A percentile compares a stretch with the other conserved stretches of the same genome.
Evolutionary conservation across 176 grass and related monocot genomes (phyloP).

Genomic region (Lolium rigidum): DNA sequence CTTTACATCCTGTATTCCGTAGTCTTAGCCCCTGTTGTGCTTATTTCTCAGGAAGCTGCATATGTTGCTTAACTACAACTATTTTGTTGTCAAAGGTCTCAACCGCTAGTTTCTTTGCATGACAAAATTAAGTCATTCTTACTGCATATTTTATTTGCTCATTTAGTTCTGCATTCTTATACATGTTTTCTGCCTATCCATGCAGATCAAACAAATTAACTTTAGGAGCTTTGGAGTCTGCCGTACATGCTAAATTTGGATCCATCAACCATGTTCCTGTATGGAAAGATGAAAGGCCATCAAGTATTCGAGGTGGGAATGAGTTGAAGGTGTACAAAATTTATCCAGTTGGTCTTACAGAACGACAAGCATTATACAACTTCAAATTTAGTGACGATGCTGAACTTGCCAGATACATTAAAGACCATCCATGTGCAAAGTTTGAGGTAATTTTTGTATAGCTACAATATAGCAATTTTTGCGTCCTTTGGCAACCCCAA

Average conservation of each 20-base stretch:
- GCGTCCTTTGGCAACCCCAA: neutral
- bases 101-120: conserved; percentile 17
- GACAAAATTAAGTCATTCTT: neutral
- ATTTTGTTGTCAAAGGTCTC: neutral
- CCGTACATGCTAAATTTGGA: conserved; percentile 67
- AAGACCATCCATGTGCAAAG: conserved; percentile 83
- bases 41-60: conserved; percentile 1
- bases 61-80: too few species aligned
- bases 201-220: conserved; percentile 72
- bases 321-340: conserved; percentile 83
- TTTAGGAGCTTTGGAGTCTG: conserved; percentile 56
- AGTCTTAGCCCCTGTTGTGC: conserved; percentile 5
- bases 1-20: neutral
- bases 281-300: conserved; percentile 92
- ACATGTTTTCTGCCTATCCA: conserved; percentile 21
- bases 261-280: conserved; percentile 75
- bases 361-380: conserved; percentile 73
- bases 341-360: conserved; percentile 75
- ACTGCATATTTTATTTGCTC: neutral
- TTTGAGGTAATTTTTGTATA: conserved; percentile 98
- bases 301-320: conserved; percentile 67
- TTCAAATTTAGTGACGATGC: conserved; percentile 76
- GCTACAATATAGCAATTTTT: too few species aligned
- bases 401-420: conserved; percentile 69
- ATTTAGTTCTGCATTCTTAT: neutral